These are phyloP conservation scores for Pichia sp. DNA, from an alignment of 1,139 yeast species.

Conservation along the genomic window DNA sequence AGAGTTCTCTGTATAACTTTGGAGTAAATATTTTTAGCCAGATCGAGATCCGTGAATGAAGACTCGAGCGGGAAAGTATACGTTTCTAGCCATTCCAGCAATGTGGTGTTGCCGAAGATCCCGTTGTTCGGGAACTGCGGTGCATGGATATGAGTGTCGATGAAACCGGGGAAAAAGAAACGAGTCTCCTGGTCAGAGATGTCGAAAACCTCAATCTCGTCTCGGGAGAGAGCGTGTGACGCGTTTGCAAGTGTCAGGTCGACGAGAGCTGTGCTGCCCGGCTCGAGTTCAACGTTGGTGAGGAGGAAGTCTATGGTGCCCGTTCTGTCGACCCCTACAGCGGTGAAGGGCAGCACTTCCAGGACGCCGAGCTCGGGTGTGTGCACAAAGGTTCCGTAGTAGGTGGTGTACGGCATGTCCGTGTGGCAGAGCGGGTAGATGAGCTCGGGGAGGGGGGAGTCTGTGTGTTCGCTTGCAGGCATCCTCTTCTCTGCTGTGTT, in stretches of 20 bases:
- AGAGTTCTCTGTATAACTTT: constrained; percentile 63
- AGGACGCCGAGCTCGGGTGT: constrained; percentile 42
- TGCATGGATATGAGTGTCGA: constrained; percentile 95
- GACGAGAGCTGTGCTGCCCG: background rate
- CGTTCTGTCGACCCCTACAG: constrained; percentile 43
- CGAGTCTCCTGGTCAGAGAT: constrained; percentile 22
- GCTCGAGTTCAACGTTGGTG: background rate
- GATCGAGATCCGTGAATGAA: constrained; percentile 39
- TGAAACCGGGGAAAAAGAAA: constrained; percentile 84
- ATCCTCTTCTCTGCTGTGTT: constrained; percentile 12
- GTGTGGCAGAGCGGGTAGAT: constrained; percentile 17
- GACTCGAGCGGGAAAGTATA: constrained; percentile 88
- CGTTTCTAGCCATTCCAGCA: constrained; percentile 79
- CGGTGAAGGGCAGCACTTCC: constrained; percentile 41
- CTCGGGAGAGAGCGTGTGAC: background rate
- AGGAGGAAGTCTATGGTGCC: constrained; percentile 43
- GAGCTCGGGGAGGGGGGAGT: constrained; percentile 10
- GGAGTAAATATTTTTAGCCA: constrained; percentile 56
- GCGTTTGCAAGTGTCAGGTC: background rate
- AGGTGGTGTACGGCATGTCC: constrained; percentile 27
- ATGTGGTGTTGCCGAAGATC: constrained; percentile 75
- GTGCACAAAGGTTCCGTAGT: constrained; percentile 51
- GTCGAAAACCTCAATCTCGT: constrained; percentile 25
- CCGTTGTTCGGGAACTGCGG: constrained; percentile 96
- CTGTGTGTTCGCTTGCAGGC: constrained; percentile 1